Evolutionary conservation across 352 stramenopile species (phyloP).

Genomic region (Phytophthora fragariae): DNA sequence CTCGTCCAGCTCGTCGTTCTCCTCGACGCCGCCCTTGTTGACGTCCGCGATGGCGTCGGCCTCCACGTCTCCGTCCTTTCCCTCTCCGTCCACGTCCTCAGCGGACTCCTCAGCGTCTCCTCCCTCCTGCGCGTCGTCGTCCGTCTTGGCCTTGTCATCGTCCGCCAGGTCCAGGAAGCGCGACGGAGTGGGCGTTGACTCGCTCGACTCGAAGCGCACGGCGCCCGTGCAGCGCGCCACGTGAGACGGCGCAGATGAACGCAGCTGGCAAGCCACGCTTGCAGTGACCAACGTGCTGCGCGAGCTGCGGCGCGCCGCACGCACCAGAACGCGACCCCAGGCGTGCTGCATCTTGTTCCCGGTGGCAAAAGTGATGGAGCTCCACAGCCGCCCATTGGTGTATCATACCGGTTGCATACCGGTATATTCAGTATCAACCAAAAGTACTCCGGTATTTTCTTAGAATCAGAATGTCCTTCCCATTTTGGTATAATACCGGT

Average conservation of each 20-base stretch:
- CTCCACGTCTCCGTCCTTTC: conserved; percentile 70
- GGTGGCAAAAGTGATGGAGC: conserved; percentile 29
- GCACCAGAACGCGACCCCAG: conserved; percentile 32
- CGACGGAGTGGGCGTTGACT: conserved; percentile 46
- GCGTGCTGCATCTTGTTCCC: conserved; percentile 31
- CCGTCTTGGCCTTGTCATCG: conserved; percentile 57
- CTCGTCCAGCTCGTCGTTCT: conserved; percentile 77
- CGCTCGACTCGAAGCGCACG: conserved; percentile 35
- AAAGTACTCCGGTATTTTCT: too few relatives aligned
- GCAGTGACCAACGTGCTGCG: conserved; percentile 13
- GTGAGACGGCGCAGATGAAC: conserved; percentile 2
- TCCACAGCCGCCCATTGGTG: conserved; percentile 14
- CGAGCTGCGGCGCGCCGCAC: conserved; percentile 23
- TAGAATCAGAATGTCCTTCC: too few relatives aligned
- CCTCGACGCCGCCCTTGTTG: conserved; percentile 73
- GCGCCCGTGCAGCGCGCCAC: conserved; percentile 9
- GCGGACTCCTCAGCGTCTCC: conserved; percentile 39
- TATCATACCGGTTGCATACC: background rate
- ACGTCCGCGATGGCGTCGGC: conserved; percentile 68
- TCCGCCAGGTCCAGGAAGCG: conserved; percentile 81
- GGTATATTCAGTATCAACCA: background rate
- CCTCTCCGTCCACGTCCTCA: conserved; percentile 44
- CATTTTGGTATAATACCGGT: too few relatives aligned
- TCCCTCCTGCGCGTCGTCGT: conserved; percentile 25
- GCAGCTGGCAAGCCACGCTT: conserved; percentile 7